Evolutionary conservation across 495 filamentous ascomycete genomes (phyloP).

Genomic region (Sordaria brevicollis): DNA sequence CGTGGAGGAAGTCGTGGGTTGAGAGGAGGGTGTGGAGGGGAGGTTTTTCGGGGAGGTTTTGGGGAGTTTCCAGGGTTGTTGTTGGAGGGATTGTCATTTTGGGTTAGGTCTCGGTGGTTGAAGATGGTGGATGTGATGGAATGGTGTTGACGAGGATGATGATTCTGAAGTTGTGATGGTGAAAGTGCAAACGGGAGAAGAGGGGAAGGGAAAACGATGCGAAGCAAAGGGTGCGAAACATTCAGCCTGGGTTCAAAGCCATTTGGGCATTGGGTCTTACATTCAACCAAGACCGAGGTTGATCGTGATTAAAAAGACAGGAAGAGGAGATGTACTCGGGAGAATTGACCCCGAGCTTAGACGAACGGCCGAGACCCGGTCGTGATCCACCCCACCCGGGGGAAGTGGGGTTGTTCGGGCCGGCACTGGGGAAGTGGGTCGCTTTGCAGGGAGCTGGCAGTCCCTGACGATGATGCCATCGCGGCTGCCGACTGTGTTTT

Average conservation of each 20-base stretch:
- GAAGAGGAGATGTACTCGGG: neutral
- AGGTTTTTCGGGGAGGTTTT: conserved; percentile 37
- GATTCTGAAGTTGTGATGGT: conserved; percentile 2
- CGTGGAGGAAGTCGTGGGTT: conserved; percentile 60
- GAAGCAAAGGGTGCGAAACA: neutral
- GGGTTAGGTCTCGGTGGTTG: neutral
- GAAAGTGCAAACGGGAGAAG: conserved; percentile 28
- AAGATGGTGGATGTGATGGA: neutral
- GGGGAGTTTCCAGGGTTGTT: neutral
- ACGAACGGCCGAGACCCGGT: neutral
- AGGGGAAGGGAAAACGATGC: neutral
- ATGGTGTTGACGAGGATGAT: conserved; percentile 8
- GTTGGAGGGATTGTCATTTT: neutral
- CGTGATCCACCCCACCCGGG: neutral
- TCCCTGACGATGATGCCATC: neutral
- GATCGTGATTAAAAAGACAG: neutral
- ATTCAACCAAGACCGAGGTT: neutral
- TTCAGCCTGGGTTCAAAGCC: neutral
- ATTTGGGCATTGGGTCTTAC: neutral
- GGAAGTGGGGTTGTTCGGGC: neutral
- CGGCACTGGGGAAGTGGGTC: neutral
- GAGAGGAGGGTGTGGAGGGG: conserved; percentile 61
- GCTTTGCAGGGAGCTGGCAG: neutral
- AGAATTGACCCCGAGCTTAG: neutral
- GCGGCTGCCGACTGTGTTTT: neutral